Percentiles rank a stretch among this genome's conserved stretches.
Conservation (phyloP, 192 early-diverging fungal species). For the Chytriomyces sp. region DNA sequence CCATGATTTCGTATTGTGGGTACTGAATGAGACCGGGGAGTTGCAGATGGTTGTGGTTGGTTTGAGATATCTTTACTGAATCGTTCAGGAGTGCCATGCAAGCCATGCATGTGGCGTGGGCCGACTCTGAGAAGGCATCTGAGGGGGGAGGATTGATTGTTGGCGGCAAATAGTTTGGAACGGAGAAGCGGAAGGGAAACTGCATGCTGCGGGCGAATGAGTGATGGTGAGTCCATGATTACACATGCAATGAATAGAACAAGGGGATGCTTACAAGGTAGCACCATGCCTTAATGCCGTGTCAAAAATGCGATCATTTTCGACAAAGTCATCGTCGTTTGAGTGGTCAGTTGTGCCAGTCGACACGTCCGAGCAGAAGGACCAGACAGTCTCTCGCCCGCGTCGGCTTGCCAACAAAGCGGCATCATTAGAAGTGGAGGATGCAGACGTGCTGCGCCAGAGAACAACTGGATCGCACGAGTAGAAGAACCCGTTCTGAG, state of each 20-base stretch:
- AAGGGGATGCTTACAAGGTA: conserved; percentile 19
- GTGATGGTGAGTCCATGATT: neutral
- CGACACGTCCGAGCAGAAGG: conserved; percentile 18
- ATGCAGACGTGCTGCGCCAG: conserved; percentile 6
- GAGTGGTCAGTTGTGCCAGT: conserved; percentile 21
- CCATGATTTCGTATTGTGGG: conserved; percentile 32
- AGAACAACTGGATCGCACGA: conserved; percentile 15
- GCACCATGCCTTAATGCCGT: conserved; percentile 23
- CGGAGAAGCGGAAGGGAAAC: conserved; percentile 27
- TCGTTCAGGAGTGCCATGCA: conserved; percentile 12
- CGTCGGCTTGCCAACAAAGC: neutral
- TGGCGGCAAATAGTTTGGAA: conserved; percentile 12
- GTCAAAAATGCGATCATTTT: conserved; percentile 33
- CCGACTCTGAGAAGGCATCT: neutral
- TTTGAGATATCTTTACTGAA: neutral
- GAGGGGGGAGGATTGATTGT: neutral
- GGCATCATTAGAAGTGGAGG: neutral
- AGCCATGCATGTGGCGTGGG: neutral
- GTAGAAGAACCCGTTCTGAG: conserved; percentile 26
- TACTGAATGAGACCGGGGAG: conserved; percentile 5
- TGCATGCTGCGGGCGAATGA: conserved; percentile 18
- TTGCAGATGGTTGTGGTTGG: neutral
- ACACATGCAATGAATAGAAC: neutral
- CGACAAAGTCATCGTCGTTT: conserved; percentile 25
- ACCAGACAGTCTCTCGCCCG: conserved; percentile 24